Percentiles rank a stretch among this genome's conserved stretches.
phyloP scores from a whole-genome alignment of 495 filamentous ascomycete species.

The Astrothelium subdiscretum region DNA sequence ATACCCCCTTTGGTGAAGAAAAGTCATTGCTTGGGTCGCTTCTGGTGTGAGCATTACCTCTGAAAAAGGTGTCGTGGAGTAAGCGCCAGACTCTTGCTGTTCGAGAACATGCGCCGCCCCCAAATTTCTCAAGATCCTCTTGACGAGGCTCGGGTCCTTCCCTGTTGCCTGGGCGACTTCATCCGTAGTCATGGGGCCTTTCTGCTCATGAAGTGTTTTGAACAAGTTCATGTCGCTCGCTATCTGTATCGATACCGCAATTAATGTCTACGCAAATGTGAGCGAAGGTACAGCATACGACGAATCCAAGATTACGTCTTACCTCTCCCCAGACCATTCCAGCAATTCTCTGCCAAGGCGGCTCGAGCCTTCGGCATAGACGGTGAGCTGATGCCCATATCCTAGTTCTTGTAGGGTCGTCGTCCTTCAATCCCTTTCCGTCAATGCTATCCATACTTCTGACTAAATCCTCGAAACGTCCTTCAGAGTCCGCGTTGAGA shows the following conservation, averaged over 20 bases:
- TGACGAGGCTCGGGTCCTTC: not conserved
- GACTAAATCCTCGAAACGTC: not conserved
- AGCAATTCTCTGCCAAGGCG: not conserved
- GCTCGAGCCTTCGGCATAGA: not conserved
- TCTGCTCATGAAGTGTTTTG: not conserved
- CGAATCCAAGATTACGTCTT: not conserved
- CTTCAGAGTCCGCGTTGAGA: not conserved
- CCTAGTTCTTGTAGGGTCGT: not conserved
- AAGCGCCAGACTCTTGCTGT: not conserved
- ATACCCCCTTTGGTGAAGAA: not conserved
- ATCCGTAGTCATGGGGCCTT: not conserved
- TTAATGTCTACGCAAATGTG: not conserved
- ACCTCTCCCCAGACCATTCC: not conserved
- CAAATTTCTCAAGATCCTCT: not conserved
- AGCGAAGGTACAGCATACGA: not conserved
- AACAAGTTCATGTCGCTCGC: slow-evolving; percentile 5
- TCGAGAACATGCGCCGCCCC: not conserved
- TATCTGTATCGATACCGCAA: not conserved
- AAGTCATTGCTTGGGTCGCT: not conserved
- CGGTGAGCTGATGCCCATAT: not conserved
- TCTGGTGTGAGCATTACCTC: not conserved
- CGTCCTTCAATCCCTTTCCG: not conserved
- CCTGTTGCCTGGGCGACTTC: not conserved
- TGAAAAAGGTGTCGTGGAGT: slow-evolving; percentile 1
- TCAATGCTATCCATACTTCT: not conserved